A percentile compares a stretch with the other conserved stretches of the same genome.
phyloP scores from a whole-genome alignment of 345 rosid genomes.

The Gynandropsis gynandra region DNA sequence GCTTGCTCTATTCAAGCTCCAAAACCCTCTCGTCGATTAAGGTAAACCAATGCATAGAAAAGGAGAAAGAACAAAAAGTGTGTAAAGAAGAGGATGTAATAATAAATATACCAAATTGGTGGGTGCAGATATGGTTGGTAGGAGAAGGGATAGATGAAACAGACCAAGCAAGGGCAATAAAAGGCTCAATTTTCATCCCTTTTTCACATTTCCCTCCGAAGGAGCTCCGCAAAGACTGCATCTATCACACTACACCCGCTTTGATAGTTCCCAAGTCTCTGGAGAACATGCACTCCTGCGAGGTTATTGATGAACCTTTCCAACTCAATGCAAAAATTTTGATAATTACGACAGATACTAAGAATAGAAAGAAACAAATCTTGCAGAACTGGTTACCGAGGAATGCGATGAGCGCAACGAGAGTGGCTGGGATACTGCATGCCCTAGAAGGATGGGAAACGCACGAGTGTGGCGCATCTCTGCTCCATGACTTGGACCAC shows the following conservation, averaged over 20 bases:
- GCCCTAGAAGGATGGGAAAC: conserved; percentile 43
- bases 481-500: conserved; percentile 24
- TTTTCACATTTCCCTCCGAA: conserved; percentile 46
- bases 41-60: conserved; percentile 1
- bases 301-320: conserved; percentile 31
- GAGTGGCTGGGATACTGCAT: conserved; percentile 49
- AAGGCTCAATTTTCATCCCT: conserved; percentile 31
- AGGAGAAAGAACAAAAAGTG: background rate
- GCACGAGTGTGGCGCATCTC: conserved; percentile 41
- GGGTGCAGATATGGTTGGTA: conserved; percentile 49
- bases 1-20: conserved; percentile 24
- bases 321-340: background rate
- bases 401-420: conserved; percentile 52
- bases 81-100: background rate
- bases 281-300: conserved; percentile 50
- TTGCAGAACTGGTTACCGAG: conserved; percentile 57
- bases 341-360: background rate
- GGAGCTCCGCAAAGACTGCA: conserved; percentile 41
- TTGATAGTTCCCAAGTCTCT: conserved; percentile 43
- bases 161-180: conserved; percentile 42
- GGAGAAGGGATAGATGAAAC: conserved; percentile 46
- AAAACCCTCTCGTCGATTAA: conserved; percentile 16
- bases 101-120: background rate
- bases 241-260: conserved; percentile 53
- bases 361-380: background rate